Evolutionary conservation across 129 eudicot species (phyloP).

Genomic region (Solidago caesia): DNA sequence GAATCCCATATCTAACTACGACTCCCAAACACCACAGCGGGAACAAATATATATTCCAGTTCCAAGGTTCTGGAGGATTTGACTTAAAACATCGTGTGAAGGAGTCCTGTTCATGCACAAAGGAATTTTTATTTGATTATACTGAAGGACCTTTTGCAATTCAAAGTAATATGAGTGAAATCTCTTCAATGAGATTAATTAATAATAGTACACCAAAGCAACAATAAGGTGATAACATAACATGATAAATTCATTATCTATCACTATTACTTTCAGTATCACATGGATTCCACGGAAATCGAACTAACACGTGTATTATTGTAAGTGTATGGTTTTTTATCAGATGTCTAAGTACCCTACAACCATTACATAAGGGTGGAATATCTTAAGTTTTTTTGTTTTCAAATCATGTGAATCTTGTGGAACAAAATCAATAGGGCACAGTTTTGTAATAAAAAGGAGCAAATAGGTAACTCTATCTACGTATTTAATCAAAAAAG

Average conservation of each 20-base stretch:
- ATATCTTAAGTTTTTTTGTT: too few species aligned
- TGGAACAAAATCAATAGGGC: too few species aligned
- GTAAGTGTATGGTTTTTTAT: too few species aligned
- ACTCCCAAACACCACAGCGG: constrained; percentile 98
- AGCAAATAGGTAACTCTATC: too few species aligned
- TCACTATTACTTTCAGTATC: too few species aligned
- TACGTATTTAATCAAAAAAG: too few species aligned
- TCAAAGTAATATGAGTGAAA: background rate
- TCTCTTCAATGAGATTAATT: background rate
- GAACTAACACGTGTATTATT: too few species aligned
- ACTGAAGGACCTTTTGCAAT: background rate
- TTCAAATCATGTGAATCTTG: too few species aligned
- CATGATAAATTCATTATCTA: background rate
- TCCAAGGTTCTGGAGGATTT: constrained; percentile 95
- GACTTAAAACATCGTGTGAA: constrained; percentile 97
- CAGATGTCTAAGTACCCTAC: too few species aligned
- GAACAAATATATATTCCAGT: constrained; percentile 91
- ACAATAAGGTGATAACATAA: background rate
- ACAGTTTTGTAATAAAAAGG: too few species aligned
- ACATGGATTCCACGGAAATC: too few species aligned
- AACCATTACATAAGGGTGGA: too few species aligned
- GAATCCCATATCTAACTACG: constrained; percentile 73
- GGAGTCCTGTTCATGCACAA: constrained; percentile 65
- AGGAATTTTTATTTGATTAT: constrained; percentile 1
- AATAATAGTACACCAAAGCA: background rate